phyloP scores from a whole-genome alignment of 164 flowering plant species.

The Annona squamosa region DNA sequence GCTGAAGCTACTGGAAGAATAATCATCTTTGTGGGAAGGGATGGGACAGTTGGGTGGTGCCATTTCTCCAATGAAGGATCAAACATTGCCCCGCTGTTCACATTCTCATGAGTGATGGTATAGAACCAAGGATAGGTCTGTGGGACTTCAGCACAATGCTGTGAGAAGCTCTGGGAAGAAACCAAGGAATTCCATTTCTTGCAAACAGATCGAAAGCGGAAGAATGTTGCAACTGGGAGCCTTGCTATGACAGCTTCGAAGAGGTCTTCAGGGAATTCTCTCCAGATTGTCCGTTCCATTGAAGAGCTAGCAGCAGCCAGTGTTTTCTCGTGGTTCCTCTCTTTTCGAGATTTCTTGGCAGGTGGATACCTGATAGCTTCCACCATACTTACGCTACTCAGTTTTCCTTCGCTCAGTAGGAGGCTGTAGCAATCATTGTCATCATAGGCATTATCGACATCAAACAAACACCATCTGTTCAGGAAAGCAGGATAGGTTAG shows the following conservation, averaged over 20 bases:
- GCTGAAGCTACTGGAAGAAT: slow-evolving; percentile 88
- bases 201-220: slow-evolving; percentile 83
- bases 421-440: slow-evolving; percentile 43
- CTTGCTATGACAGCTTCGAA: slow-evolving; percentile 87
- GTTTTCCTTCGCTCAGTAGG: slow-evolving; percentile 46
- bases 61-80: slow-evolving; percentile 76
- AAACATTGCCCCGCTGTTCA: slow-evolving; percentile 66
- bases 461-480: slow-evolving; percentile 53
- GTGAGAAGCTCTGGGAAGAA: slow-evolving; percentile 65
- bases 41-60: slow-evolving; percentile 64
- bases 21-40: slow-evolving; percentile 46
- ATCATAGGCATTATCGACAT: slow-evolving; percentile 38
- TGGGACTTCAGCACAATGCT: slow-evolving; percentile 53
- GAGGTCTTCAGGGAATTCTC: slow-evolving; percentile 90
- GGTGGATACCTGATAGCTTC: slow-evolving; percentile 62
- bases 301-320: slow-evolving; percentile 14
- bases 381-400: slow-evolving; percentile 47
- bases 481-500: slow-evolving; percentile 5
- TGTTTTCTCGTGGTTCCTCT: slow-evolving; percentile 41
- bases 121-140: slow-evolving; percentile 79
- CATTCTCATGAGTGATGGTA: slow-evolving; percentile 72
- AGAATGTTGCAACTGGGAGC: slow-evolving; percentile 70
- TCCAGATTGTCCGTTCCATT: slow-evolving; percentile 79
- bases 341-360: slow-evolving; percentile 57
- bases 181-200: slow-evolving; percentile 76